Evolutionary conservation across 1,284 basidiomycete species (phyloP).

Genomic region (Irpex lacteus): DNA sequence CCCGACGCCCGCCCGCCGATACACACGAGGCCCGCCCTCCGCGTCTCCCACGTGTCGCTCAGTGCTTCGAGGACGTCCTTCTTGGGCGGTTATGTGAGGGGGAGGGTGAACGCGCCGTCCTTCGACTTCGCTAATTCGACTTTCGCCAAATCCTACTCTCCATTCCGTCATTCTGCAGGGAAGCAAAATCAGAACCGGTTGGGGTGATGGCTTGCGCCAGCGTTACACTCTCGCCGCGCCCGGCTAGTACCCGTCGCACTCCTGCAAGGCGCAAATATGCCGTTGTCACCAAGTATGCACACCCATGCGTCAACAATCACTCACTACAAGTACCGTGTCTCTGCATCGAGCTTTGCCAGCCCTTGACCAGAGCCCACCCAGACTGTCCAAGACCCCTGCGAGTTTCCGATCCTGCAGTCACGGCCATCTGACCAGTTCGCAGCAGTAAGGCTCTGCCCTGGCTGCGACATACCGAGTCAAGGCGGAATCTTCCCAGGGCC

Average conservation of each 20-base stretch:
- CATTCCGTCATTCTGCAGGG: constrained; percentile 3
- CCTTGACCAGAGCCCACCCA: background rate
- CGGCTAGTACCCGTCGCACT: background rate
- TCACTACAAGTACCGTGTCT: background rate
- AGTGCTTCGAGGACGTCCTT: background rate
- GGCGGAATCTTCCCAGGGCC: background rate
- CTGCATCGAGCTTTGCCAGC: background rate
- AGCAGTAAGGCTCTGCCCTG: background rate
- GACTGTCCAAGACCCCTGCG: background rate
- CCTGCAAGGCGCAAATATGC: background rate
- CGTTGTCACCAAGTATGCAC: background rate
- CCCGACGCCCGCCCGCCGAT: constrained; percentile 4
- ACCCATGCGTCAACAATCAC: background rate
- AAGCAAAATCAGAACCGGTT: background rate
- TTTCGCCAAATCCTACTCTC: constrained; percentile 3
- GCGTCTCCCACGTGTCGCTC: background rate
- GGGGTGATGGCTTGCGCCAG: background rate
- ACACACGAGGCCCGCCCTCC: constrained; percentile 5
- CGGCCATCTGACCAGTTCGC: background rate
- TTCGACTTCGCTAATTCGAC: background rate
- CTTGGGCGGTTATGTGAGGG: background rate
- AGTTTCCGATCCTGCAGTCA: background rate
- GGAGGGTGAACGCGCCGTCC: background rate
- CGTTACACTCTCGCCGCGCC: background rate
- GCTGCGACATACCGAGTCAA: background rate